These are phyloP conservation scores for Clitopilus passeckerianus DNA, from an alignment of 768 basidiomycete species.

Conservation along the genomic window DNA sequence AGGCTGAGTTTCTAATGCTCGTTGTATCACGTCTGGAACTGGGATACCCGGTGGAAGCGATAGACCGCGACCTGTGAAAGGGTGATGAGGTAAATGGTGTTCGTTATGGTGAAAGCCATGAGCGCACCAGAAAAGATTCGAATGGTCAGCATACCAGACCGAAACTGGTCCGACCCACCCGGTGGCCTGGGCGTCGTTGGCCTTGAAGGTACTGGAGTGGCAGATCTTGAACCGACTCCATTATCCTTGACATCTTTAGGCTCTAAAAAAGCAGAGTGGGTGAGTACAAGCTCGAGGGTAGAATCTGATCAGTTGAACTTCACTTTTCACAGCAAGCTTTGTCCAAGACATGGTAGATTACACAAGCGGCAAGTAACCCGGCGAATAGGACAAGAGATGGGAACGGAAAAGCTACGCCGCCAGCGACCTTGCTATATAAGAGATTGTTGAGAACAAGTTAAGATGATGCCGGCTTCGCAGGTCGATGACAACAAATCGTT, in stretches of 20 bases:
- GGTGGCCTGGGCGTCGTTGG: constrained; percentile 71
- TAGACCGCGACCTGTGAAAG: constrained; percentile 64
- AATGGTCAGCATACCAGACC: constrained; percentile 91
- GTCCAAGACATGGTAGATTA: constrained; percentile 52
- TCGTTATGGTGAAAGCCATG: constrained; percentile 1
- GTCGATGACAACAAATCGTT: neutral
- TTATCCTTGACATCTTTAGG: constrained; percentile 68
- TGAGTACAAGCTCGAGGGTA: constrained; percentile 1
- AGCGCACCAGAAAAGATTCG: constrained; percentile 85
- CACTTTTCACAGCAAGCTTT: constrained; percentile 35
- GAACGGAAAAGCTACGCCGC: constrained; percentile 20
- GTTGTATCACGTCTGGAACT: constrained; percentile 82
- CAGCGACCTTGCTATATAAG: constrained; percentile 20
- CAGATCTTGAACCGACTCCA: constrained; percentile 69
- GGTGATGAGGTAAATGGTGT: neutral
- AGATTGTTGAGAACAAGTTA: constrained; percentile 4
- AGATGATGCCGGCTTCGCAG: constrained; percentile 6
- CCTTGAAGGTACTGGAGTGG: constrained; percentile 77
- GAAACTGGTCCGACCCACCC: constrained; percentile 56
- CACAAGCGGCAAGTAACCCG: constrained; percentile 8
- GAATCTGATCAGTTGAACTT: constrained; percentile 9
- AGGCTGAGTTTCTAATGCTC: constrained; percentile 64
- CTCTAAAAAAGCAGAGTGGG: constrained; percentile 34
- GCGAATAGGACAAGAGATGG: constrained; percentile 12
- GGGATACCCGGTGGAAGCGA: constrained; percentile 71